These are phyloP conservation scores for Cystofilobasidium macerans DNA, from an alignment of 768 basidiomycete genomes.

Conservation along the genomic window DNA sequence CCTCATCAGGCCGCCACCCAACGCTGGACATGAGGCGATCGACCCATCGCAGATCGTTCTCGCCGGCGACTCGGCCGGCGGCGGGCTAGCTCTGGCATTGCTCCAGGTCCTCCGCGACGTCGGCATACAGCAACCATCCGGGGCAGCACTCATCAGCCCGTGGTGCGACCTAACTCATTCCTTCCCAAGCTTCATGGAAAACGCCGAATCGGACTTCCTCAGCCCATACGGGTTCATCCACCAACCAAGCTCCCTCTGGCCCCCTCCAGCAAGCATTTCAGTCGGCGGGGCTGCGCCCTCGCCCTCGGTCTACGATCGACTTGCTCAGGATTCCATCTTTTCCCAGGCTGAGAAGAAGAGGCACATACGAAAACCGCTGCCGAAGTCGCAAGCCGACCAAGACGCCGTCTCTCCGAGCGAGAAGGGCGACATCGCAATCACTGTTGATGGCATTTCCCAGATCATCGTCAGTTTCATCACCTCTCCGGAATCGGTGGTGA, in stretches of 20 bases:
- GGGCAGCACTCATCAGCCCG: conserved; percentile 78
- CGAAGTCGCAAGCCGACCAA: too few species aligned
- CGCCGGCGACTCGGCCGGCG: conserved; percentile 87
- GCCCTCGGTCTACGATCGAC: background rate
- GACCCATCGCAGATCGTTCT: conserved; percentile 71
- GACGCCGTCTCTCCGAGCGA: too few species aligned
- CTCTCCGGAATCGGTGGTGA: too few species aligned
- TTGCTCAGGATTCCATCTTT: too few species aligned
- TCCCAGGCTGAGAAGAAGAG: too few species aligned
- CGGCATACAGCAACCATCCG: conserved; percentile 70
- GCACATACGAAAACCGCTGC: too few species aligned
- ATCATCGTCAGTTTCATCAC: too few species aligned
- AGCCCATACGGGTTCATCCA: conserved; percentile 25
- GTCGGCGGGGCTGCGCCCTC: too few species aligned
- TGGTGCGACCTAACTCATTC: conserved; percentile 86
- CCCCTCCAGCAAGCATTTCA: conserved; percentile 22
- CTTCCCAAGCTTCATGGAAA: conserved; percentile 41
- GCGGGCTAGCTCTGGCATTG: conserved; percentile 69
- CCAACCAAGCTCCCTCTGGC: conserved; percentile 25
- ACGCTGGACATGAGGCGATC: conserved; percentile 63
- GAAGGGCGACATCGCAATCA: too few species aligned
- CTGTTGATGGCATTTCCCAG: too few species aligned
- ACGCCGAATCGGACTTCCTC: conserved; percentile 23
- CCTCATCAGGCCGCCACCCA: conserved; percentile 41
- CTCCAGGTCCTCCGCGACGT: conserved; percentile 65